Evolutionary conservation across 495 filamentous ascomycete species (phyloP), one percentile per base, ranked within the genome.

Genomic region (Poronia punctata): DNA sequence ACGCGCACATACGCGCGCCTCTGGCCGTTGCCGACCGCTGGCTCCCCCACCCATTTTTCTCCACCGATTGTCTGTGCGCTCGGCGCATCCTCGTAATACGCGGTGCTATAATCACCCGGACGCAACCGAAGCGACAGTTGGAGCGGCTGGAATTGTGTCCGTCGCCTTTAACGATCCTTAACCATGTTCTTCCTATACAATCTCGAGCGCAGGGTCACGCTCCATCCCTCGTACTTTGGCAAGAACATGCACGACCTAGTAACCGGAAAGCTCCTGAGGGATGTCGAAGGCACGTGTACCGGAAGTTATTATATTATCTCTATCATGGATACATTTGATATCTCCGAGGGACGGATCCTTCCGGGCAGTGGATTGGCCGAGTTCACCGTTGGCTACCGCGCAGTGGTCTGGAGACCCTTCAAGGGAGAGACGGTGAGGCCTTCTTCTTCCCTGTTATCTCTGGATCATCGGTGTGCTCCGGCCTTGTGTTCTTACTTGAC

Each of bases 101-200:
- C n/a, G n/a, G n/a, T n/a, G n/a, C n/a, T n/a, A n/a, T n/a, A n/a
- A n/a, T n/a, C n/a, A n/a, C n/a, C n/a, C n/a, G n/a, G n/a, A n/a
- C n/a, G n/a, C n/a, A n/a, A n/a, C n/a, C n/a, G n/a, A n/a, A n/a
- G n/a, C n/a, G n/a, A n/a, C n/a, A n/a, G n/a, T n/a, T n/a, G n/a
- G n/a, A n/a, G n/a, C n/a, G n/a, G n/a, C n/a, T n/a, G n/a, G n/a
- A n/a, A n/a, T n/a, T n/a, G n/a, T n/a, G n/a, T n/a, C n/a, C n/a
- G n/a, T n/a, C n/a, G n/a, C n/a, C n/a, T n/a, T n/a, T n/a, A n/a
- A n/a, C n/a, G n/a, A n/a, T n/a, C n/a, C n/a, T n/a, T n/a, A 47
- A 71, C 34, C 37, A 98, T 97, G 92, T 98, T 96, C 62, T 98
- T 98, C 71, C 83, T 98, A 54, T 83, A 94, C 64, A 85, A 93